A percentile compares a stretch with the other conserved stretches of the same genome.
Evolutionary conservation across 2,329 filamentous ascomycete species (phyloP).

Genomic region (Xenosphaeropsis pyriputrescens): DNA sequence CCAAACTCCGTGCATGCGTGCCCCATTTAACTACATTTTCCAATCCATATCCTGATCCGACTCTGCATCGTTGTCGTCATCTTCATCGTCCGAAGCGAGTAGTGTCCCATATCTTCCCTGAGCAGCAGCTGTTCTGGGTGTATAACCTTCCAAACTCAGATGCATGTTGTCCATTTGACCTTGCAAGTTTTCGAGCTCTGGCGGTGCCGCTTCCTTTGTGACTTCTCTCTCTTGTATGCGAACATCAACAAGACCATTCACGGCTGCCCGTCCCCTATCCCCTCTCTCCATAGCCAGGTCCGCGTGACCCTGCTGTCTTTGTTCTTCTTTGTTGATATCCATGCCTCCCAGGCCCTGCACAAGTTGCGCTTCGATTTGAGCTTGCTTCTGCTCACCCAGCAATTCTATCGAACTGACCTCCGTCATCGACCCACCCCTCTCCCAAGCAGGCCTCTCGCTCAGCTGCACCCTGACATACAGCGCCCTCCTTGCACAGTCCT

Average conservation of each 20-base stretch:
- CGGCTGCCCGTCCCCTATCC: conserved; percentile 12
- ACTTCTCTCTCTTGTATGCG: conserved; percentile 36
- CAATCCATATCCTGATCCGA: conserved; percentile 10
- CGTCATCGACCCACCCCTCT: conserved; percentile 33
- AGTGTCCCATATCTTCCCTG: background rate
- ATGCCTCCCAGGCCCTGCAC: conserved; percentile 19
- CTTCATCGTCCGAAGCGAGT: conserved; percentile 2
- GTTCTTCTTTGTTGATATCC: conserved; percentile 26
- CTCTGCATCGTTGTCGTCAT: conserved; percentile 6
- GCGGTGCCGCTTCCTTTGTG: conserved; percentile 22
- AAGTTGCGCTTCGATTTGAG: conserved; percentile 11
- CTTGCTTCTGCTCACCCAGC: conserved; percentile 48
- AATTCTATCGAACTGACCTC: conserved; percentile 34
- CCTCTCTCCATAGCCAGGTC: conserved; percentile 36
- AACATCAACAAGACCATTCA: conserved; percentile 24
- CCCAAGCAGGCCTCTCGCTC: conserved; percentile 72
- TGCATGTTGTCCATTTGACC: conserved; percentile 15
- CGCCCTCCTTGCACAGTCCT: conserved; percentile 62
- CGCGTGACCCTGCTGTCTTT: conserved; percentile 21
- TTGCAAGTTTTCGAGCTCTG: conserved; percentile 19
- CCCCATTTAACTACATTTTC: conserved; percentile 9
- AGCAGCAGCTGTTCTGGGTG: conserved; percentile 10
- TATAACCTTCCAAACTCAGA: conserved; percentile 16
- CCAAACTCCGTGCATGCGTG: conserved; percentile 2
- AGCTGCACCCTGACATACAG: conserved; percentile 84